Conservation (phyloP, 1,284 basidiomycete species). For the Ceratobasidium sp. region DNA sequence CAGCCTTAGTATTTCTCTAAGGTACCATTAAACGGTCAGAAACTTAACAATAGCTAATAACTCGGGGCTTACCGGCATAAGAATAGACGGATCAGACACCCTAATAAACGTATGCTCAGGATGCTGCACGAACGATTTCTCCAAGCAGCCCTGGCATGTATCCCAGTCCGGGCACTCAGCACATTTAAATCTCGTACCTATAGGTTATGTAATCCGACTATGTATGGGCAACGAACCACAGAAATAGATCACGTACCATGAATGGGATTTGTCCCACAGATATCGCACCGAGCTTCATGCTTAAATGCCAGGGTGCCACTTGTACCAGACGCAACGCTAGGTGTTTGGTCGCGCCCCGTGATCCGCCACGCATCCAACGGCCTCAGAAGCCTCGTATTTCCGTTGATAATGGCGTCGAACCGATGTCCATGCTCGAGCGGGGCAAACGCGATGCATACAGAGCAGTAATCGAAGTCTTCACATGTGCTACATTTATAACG, state of each 20-base stretch:
- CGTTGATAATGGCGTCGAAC: constrained; percentile 23
- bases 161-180: constrained; percentile 34
- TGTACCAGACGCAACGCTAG: not conserved
- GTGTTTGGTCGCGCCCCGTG: not conserved
- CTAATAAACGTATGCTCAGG: constrained; percentile 34
- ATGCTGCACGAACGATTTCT: not conserved
- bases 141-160: constrained; percentile 19
- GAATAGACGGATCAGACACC: not conserved
- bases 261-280: constrained; percentile 4
- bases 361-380: constrained; percentile 19
- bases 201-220: too few species aligned
- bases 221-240: too few species aligned
- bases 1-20: not conserved
- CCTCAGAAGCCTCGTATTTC: not conserved
- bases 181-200: constrained; percentile 29
- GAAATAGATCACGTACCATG: too few species aligned
- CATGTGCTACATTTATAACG: constrained; percentile 28
- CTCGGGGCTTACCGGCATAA: constrained; percentile 15
- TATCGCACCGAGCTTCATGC: constrained; percentile 11
- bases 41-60: not conserved
- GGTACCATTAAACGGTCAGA: too few species aligned
- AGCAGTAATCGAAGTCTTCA: constrained; percentile 32
- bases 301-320: constrained; percentile 10
- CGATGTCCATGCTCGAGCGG: constrained; percentile 24
- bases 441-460: constrained; percentile 24